Conservation (phyloP, 495 filamentous ascomycete genomes). For the Podospora conica region DNA sequence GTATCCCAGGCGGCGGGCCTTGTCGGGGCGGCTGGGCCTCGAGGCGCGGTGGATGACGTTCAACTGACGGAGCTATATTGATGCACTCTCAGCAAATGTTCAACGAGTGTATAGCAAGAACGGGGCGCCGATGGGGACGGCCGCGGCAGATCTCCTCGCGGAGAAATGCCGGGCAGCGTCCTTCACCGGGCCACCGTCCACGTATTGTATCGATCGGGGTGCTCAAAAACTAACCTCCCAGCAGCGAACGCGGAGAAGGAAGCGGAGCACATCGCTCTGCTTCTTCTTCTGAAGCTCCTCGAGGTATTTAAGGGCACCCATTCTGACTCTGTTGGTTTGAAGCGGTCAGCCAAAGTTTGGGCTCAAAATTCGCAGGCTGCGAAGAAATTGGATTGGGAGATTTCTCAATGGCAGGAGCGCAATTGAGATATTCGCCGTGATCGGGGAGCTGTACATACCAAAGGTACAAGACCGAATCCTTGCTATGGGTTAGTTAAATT, state of each 20-base stretch:
- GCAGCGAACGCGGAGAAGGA: constrained; percentile 98
- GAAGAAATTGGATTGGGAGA: constrained; percentile 10
- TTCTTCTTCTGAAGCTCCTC: constrained; percentile 99
- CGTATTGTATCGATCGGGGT: constrained; percentile 30
- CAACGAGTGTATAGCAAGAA: constrained; percentile 97
- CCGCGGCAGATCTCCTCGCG: neutral
- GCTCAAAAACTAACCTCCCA: constrained; percentile 87
- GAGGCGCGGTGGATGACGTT: constrained; percentile 99
- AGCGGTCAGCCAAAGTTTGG: constrained; percentile 7
- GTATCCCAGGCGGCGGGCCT: constrained; percentile 99
- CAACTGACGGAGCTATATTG: constrained; percentile 98
- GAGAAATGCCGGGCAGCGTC: neutral
- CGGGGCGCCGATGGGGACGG: constrained; percentile 13
- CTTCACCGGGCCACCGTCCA: constrained; percentile 24
- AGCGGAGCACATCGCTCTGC: constrained; percentile 98
- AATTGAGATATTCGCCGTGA: neutral
- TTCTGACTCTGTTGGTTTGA: constrained; percentile 41
- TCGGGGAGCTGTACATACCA: constrained; percentile 18
- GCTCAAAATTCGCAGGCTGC: constrained; percentile 4
- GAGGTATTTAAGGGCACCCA: constrained; percentile 98
- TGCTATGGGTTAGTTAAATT: constrained; percentile 26
- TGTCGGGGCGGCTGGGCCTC: constrained; percentile 96
- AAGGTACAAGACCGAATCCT: constrained; percentile 21
- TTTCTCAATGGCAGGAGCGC: neutral
- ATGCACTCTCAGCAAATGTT: constrained; percentile 99